These are phyloP conservation scores for Lentithecium fluviatile DNA, from an alignment of 495 filamentous ascomycete species.

Conservation along the genomic window DNA sequence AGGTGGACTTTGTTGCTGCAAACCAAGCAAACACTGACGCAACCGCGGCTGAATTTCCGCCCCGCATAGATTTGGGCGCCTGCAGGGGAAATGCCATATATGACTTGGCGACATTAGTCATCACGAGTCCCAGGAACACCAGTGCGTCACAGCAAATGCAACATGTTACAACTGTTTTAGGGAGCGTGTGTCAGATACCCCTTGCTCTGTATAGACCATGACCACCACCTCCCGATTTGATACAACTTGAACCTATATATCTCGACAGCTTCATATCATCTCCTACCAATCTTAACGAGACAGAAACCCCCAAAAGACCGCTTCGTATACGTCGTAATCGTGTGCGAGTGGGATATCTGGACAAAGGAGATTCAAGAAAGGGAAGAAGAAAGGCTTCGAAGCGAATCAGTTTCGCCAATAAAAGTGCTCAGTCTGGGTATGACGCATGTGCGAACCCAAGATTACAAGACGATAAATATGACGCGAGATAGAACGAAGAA, in stretches of 20 bases:
- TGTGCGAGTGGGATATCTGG: slow-evolving; percentile 19
- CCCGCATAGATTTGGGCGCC: no score
- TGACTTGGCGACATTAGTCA: no score
- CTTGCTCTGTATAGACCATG: not conserved
- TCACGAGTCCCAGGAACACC: no score
- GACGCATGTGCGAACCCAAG: not conserved
- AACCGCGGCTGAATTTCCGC: no score
- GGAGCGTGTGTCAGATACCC: not conserved
- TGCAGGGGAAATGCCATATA: no score
- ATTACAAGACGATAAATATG: not conserved
- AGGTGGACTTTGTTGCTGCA: no score
- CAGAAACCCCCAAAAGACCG: not conserved
- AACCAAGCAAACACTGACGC: no score
- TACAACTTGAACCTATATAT: not conserved
- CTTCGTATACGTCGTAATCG: slow-evolving; percentile 13
- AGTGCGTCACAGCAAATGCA: no score
- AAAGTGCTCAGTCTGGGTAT: not conserved
- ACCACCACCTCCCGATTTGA: not conserved
- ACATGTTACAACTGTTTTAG: not conserved
- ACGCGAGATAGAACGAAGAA: not conserved
- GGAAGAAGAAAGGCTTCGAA: not conserved
- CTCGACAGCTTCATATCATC: no score
- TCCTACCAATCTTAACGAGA: no score
- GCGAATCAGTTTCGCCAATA: not conserved
- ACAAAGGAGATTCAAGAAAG: slow-evolving; percentile 1